A percentile compares a stretch with the other conserved stretches of the same genome.
Evolutionary conservation across 345 rosid species (phyloP).

Genomic region (Eucalyptus fibrosa): DNA sequence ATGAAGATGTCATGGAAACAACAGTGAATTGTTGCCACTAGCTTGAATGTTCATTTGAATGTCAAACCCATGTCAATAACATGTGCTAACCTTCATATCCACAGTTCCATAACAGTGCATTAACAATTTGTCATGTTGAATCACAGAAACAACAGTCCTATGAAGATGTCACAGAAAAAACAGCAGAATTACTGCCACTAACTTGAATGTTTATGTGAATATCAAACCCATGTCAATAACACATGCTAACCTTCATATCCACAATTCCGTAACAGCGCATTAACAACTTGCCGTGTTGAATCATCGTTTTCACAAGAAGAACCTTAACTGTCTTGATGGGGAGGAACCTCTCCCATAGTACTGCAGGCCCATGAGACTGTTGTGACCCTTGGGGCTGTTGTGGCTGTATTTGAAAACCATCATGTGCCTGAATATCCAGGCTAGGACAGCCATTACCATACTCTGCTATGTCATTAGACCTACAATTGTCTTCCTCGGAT

Average conservation of each 20-base stretch:
- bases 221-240: not conserved
- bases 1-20: not conserved
- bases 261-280: slow-evolving; percentile 68
- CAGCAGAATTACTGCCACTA: not conserved
- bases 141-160: not conserved
- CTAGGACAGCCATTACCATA: slow-evolving; percentile 11
- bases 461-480: slow-evolving; percentile 12
- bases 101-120: slow-evolving; percentile 67
- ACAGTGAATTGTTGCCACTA: not conserved
- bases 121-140: slow-evolving; percentile 65
- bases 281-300: slow-evolving; percentile 65
- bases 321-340: slow-evolving; percentile 58
- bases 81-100: slow-evolving; percentile 57
- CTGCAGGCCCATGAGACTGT: slow-evolving; percentile 22
- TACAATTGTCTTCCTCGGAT: slow-evolving; percentile 33
- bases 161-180: not conserved
- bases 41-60: not conserved
- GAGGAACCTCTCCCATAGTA: slow-evolving; percentile 75
- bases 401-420: not conserved
- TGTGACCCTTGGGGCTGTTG: slow-evolving; percentile 30
- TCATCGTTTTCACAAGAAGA: slow-evolving; percentile 79
- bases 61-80: not conserved
- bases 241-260: slow-evolving; percentile 58
- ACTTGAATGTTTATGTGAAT: not conserved
- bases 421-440: slow-evolving; percentile 7